Percentiles rank a stretch among this genome's conserved stretches.
Conservation (phyloP, 2,329 filamentous ascomycete species). For the Aspergillus eucalypticola region DNA sequence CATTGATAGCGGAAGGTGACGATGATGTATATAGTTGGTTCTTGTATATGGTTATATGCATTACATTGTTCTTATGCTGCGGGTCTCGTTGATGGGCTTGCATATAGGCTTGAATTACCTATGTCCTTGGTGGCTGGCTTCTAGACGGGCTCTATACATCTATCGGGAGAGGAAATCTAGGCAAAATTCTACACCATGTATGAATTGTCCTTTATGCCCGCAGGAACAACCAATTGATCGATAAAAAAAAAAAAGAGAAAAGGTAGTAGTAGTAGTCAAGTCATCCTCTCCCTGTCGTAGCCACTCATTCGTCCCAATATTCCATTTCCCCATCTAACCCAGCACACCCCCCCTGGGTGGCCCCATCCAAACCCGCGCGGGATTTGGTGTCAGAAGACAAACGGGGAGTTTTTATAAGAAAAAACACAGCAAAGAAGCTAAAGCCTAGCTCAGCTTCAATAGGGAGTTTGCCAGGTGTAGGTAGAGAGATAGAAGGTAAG, state of each 20-base stretch:
- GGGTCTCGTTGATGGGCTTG: too few relatives aligned
- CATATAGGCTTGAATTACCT: too few relatives aligned
- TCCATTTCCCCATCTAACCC: conserved; percentile 3
- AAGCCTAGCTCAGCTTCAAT: not conserved
- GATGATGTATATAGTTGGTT: not conserved
- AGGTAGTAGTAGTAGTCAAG: conserved; percentile 19
- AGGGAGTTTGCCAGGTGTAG: conserved; percentile 1
- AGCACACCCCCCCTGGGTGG: not conserved
- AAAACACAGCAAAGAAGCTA: not conserved
- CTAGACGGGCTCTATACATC: too few relatives aligned
- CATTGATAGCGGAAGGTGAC: not conserved
- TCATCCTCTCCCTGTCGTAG: conserved; percentile 21
- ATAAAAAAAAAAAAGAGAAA: conserved; percentile 26
- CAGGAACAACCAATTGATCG: conserved; percentile 10
- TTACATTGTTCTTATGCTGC: not conserved
- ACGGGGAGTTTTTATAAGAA: not conserved
- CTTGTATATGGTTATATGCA: not conserved
- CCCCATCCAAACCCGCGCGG: too few relatives aligned
- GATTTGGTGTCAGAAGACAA: not conserved
- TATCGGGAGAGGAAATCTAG: too few relatives aligned
- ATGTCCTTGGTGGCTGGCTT: too few relatives aligned
- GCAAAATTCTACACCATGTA: not conserved
- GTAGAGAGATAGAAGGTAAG: conserved; percentile 5
- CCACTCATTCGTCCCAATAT: conserved; percentile 9
- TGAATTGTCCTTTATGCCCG: not conserved